phyloP scores from a whole-genome alignment of 1,284 basidiomycete genomes.

The Cryptococcus jaspeensis region DNA sequence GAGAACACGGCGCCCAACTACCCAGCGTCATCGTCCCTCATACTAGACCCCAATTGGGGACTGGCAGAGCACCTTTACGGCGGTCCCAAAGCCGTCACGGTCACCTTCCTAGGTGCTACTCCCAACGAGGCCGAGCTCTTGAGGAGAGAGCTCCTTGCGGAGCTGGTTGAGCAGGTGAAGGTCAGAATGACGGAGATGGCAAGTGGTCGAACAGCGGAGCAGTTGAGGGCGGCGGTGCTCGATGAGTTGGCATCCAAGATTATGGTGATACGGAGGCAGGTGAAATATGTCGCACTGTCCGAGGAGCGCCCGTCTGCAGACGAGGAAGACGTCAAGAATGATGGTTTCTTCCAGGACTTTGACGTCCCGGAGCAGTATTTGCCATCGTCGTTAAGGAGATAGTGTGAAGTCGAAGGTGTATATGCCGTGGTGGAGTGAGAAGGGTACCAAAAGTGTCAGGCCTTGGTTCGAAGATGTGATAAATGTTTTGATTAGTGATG shows the following conservation, averaged over 20 bases:
- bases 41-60: background rate
- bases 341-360: slow-evolving; percentile 5
- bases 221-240: no score
- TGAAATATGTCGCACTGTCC: slow-evolving; percentile 4
- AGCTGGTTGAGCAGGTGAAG: background rate
- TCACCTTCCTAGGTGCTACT: slow-evolving; percentile 6
- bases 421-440: no score
- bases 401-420: no score
- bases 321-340: background rate
- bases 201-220: background rate
- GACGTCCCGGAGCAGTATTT: slow-evolving; percentile 6
- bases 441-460: no score
- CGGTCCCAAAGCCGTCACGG: background rate
- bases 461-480: no score
- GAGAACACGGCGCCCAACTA: background rate
- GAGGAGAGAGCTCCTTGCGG: background rate
- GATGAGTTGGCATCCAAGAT: no score
- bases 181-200: background rate
- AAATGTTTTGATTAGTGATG: no score
- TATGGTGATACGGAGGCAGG: background rate
- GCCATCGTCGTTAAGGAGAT: background rate
- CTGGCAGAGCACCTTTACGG: background rate
- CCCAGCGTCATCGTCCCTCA: background rate
- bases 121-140: background rate
- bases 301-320: background rate